Evolutionary conservation across 768 basidiomycete genomes (phyloP), one percentile per base, ranked within the genome.

Genomic region (Paxillus involutus): DNA sequence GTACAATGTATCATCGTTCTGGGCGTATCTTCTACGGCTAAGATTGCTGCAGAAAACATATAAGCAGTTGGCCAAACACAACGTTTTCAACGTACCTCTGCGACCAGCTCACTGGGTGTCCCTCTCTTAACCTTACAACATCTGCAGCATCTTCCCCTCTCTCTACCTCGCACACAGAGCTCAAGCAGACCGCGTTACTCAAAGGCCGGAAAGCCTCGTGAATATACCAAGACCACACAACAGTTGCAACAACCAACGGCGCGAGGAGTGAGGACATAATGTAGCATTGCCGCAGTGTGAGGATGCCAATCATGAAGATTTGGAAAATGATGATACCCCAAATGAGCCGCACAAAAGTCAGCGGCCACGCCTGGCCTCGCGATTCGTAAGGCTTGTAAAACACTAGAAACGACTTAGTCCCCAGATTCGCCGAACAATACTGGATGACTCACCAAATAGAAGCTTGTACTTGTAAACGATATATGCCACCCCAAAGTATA

Each of bases 381-480:
- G 91, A 93, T 73, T 98, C 95, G 71, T 98, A 98, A 0, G 97
- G 96, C 65, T 98, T 98, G 77, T 97, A 97, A 77, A 96, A 98
- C 17, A 98, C 94, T 97, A 64, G 0, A 43, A 44, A 40, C 49
- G 32, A 35, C 6, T 46, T 24, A 13, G 29, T 51, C 33, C n/a
- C 55, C 21, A 35, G 21, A 35, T 16, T 32, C 24, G 16, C 4
- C 9, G 26, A 35, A 21, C 33, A 16, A 13, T 47, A 33, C 9
- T 17, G 12, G 4, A 43, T 32, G 17, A 72, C 90, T 52, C 53
- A 95, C 95, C 93, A 62, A 96, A 97, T 0, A 98, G 77, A 4
- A 98, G 79, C 63, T 97, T 96, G 75, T 98, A 97, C 77, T 99
- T 99, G 82, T 98, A 98, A 3, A 97, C 95, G 6, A 98, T 80